Base-by-base conservation (phyloP, 129 eudicot genomes). In the Apium graveolens region DNA sequence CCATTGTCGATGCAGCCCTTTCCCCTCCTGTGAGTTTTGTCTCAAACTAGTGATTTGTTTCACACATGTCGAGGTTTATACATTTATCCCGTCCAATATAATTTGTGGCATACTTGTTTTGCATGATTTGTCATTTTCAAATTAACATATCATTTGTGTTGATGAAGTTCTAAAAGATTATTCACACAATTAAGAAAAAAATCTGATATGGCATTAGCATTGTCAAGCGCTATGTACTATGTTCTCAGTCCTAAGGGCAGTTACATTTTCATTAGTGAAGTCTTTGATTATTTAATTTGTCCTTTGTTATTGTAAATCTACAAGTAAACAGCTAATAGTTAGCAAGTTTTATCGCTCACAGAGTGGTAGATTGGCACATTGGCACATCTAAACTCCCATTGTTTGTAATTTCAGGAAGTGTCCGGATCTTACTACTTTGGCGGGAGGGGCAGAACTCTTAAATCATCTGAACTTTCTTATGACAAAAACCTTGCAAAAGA, bases 391-490 rank as follows among this genome's bases (percentile, higher is more conserved):
- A 75, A 42, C 17, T 11, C 34, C 7, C 29, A 21, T 57, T 57
- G 29, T 70, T 53, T 69, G 75, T 74, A 66, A 17, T 81, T 90
- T 82, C 91, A 95, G 98, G 98, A 86, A 84, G 76, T 77, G 18
- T 88, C 97, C 11, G 96, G 96, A 39, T 86, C 92, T 41, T 87
- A 90, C 76, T 91, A 87, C 76, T 95, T 91, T 78, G 97, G 97
- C n/a, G 98, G 97, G 66, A 84, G 85, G 20, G 97, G 97, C 8
- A 86, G 90, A 86, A 88, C 90, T 6, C 21, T 90, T 14, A 84
- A 81, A 5, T 90, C 98, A 66, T 95, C 97, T 69, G 70, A 84
- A 42, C 83, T 91, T 70, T 95, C 98, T 38, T 86, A 87, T 48
- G 48, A 87, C 51, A 11, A 82, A 51, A 83, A 79, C 76, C 89